These are phyloP conservation scores for Pythium angustatum DNA, from an alignment of 352 stramenopile genomes.

Conservation along the genomic window DNA sequence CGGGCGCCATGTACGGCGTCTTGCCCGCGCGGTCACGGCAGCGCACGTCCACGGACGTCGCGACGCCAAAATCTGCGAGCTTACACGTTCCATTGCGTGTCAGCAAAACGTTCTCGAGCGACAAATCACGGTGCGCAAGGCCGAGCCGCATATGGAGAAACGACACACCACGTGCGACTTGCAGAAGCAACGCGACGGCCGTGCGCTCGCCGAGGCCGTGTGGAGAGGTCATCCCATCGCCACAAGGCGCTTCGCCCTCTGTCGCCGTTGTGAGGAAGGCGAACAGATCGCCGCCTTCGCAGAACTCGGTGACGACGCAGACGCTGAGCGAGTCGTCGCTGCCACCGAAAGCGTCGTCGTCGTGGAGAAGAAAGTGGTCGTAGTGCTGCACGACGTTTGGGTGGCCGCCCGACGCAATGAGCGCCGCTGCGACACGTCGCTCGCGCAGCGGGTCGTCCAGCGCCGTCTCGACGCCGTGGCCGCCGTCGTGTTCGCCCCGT, in stretches of 20 bases:
- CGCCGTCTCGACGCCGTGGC: not conserved
- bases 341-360: not conserved
- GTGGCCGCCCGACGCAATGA: slow-evolving; percentile 27
- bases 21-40: too few relatives aligned
- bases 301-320: slow-evolving; percentile 34
- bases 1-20: too few relatives aligned
- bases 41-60: too few relatives aligned
- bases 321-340: slow-evolving; percentile 2
- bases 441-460: slow-evolving; percentile 17
- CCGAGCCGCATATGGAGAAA: slow-evolving; percentile 10
- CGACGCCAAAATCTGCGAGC: slow-evolving; percentile 27
- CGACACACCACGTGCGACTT: slow-evolving; percentile 8
- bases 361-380: slow-evolving; percentile 26
- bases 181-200: not conserved
- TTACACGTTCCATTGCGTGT: slow-evolving; percentile 24
- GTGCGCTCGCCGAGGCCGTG: not conserved
- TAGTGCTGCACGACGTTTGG: slow-evolving; percentile 26
- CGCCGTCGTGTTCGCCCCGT: not conserved
- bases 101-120: slow-evolving; percentile 32
- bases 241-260: too few relatives aligned
- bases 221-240: too few relatives aligned
- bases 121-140: slow-evolving; percentile 31
- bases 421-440: slow-evolving; percentile 6
- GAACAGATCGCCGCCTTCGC: slow-evolving; percentile 30
- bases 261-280: not conserved